phyloP scores from a whole-genome alignment of 2,329 filamentous ascomycete species.

The Nigrospora osmanthi region DNA sequence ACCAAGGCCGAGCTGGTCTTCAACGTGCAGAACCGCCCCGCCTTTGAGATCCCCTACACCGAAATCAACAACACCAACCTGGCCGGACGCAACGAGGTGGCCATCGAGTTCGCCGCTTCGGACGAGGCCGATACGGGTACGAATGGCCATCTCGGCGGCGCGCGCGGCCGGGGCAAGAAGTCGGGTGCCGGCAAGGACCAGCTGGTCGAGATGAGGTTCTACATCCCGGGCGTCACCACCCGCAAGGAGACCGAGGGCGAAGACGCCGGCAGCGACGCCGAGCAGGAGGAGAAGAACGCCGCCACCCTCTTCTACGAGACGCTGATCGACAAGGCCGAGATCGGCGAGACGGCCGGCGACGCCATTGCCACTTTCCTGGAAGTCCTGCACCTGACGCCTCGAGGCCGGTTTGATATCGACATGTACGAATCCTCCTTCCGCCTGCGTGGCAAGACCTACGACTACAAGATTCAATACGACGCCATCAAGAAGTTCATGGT shows the following conservation, averaged over 20 bases:
- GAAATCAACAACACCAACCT: slow-evolving; percentile 98
- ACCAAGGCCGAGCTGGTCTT: slow-evolving; percentile 91
- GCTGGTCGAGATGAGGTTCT: slow-evolving; percentile 97
- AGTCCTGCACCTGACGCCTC: slow-evolving; percentile 92
- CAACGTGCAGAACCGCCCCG: slow-evolving; percentile 92
- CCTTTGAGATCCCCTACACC: slow-evolving; percentile 94
- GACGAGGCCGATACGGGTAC: slow-evolving; percentile 65
- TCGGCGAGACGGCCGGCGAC: slow-evolving; percentile 97
- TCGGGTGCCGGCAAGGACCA: slow-evolving; percentile 84
- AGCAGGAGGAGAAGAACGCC: slow-evolving; percentile 84
- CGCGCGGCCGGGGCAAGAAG: slow-evolving; percentile 74
- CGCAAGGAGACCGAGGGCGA: slow-evolving; percentile 69
- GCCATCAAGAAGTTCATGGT: slow-evolving; percentile 99
- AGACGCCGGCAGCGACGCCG: slow-evolving; percentile 59
- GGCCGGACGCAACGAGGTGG: slow-evolving; percentile 94
- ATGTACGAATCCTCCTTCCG: slow-evolving; percentile 99
- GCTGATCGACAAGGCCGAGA: slow-evolving; percentile 96
- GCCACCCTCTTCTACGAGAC: slow-evolving; percentile 98
- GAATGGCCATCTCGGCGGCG: slow-evolving; percentile 67
- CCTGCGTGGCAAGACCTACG: slow-evolving; percentile 96
- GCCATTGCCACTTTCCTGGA: slow-evolving; percentile 97
- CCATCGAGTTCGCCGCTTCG: slow-evolving; percentile 78
- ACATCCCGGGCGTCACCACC: slow-evolving; percentile 85
- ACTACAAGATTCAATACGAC: slow-evolving; percentile 99
- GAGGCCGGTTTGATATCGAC: slow-evolving; percentile 98